phyloP scores from a whole-genome alignment of 169 alveolate genomes.

The Perkinsus marinus region DNA sequence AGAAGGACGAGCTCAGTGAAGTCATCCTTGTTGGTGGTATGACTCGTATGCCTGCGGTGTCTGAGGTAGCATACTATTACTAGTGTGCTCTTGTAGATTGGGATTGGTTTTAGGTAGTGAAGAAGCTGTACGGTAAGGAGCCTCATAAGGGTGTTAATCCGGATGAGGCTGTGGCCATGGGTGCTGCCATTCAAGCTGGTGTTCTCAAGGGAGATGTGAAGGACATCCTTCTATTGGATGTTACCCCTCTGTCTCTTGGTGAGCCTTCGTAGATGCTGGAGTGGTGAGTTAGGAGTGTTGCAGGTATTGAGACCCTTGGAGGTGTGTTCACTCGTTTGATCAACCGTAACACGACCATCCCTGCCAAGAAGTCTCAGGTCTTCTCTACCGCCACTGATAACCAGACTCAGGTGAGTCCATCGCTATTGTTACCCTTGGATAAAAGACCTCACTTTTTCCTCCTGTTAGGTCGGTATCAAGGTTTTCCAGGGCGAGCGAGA shows the following conservation, averaged over 20 bases:
- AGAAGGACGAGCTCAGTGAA: constrained; percentile 78
- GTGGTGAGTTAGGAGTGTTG: neutral
- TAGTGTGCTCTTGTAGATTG: neutral
- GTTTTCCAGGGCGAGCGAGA: constrained; percentile 98
- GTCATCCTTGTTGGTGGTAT: constrained; percentile 97
- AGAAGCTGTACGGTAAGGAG: constrained; percentile 76
- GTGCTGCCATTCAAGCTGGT: constrained; percentile 99
- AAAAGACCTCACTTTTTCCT: too few species aligned
- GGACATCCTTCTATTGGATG: constrained; percentile 89
- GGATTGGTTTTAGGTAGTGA: constrained; percentile 37
- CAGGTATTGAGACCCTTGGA: constrained; percentile 92
- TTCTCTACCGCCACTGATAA: constrained; percentile 95
- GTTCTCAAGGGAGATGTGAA: constrained; percentile 91
- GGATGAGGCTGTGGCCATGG: constrained; percentile 99
- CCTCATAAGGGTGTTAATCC: constrained; percentile 96
- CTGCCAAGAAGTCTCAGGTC: constrained; percentile 92
- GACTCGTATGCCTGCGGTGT: constrained; percentile 96
- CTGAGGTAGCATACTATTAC: constrained; percentile 38
- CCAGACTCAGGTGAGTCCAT: constrained; percentile 67
- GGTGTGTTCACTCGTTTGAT: constrained; percentile 91
- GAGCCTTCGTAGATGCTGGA: constrained; percentile 23
- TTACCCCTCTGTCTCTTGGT: constrained; percentile 77
- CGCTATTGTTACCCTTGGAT: too few species aligned
- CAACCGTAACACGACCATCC: constrained; percentile 93
- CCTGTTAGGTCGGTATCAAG: constrained; percentile 81